These are phyloP conservation scores for Handroanthus guayacan DNA, from an alignment of 257 asterid genomes.

Conservation along the genomic window DNA sequence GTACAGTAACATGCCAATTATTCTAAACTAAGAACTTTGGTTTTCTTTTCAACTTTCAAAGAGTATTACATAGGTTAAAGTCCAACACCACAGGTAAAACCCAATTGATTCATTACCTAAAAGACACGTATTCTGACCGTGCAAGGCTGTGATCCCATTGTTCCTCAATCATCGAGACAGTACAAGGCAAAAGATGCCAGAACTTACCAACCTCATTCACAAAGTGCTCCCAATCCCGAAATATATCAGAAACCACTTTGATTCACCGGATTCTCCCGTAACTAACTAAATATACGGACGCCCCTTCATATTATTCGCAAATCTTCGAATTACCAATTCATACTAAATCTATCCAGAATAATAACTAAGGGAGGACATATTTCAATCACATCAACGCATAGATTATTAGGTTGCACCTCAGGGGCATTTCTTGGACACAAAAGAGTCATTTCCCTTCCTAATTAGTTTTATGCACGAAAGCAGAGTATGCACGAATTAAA, in stretches of 20 bases:
- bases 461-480: too few relatives aligned
- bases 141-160: constrained; percentile 1
- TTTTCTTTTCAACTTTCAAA: neutral
- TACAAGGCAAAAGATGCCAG: neutral
- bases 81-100: neutral
- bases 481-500: too few relatives aligned
- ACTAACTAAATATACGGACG: neutral
- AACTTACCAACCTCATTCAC: neutral
- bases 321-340: constrained; percentile 8
- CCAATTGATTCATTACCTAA: too few relatives aligned
- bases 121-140: neutral
- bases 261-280: neutral
- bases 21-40: constrained; percentile 7
- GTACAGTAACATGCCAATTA: neutral
- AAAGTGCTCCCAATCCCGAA: neutral
- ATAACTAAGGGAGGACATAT: constrained; percentile 4
- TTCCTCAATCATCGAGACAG: neutral
- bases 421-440: neutral
- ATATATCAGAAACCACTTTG: constrained; percentile 16
- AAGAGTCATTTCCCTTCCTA: neutral
- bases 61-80: neutral
- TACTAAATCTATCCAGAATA: neutral
- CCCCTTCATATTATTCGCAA: constrained; percentile 1
- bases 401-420: constrained; percentile 14
- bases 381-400: constrained; percentile 6